Evolutionary conservation across 2,329 filamentous ascomycete species (phyloP).

Genomic region (Coleophoma cylindrospora): DNA sequence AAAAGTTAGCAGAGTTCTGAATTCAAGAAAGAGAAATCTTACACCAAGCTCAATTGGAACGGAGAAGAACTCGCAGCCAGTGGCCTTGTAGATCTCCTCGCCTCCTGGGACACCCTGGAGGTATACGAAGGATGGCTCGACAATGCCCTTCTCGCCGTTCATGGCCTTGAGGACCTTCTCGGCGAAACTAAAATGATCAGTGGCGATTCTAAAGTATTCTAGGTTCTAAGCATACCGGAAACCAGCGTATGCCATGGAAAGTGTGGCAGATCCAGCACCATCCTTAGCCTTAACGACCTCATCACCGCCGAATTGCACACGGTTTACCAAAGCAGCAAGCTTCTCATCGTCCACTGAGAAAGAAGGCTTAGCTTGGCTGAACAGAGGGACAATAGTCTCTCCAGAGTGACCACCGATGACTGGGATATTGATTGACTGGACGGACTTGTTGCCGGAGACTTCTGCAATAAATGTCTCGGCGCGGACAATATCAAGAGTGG

Average conservation of each 20-base stretch:
- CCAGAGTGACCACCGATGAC: slow-evolving; percentile 97
- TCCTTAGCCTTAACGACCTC: slow-evolving; percentile 96
- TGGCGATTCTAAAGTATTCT: background rate
- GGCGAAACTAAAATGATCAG: slow-evolving; percentile 61
- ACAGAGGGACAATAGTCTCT: slow-evolving; percentile 95
- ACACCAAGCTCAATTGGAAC: slow-evolving; percentile 93
- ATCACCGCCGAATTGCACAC: slow-evolving; percentile 97
- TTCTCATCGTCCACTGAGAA: slow-evolving; percentile 84
- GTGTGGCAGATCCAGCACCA: slow-evolving; percentile 81
- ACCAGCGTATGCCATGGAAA: slow-evolving; percentile 94
- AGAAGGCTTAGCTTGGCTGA: slow-evolving; percentile 81
- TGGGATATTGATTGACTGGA: slow-evolving; percentile 77
- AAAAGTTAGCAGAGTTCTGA: slow-evolving; percentile 23
- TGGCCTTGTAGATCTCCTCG: slow-evolving; percentile 77
- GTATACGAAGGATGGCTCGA: slow-evolving; percentile 96
- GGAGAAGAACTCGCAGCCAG: slow-evolving; percentile 90
- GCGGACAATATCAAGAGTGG: slow-evolving; percentile 95
- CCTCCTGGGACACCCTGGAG: slow-evolving; percentile 85
- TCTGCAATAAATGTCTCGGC: slow-evolving; percentile 94
- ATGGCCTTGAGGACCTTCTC: slow-evolving; percentile 93
- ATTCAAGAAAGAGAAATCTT: slow-evolving; percentile 37
- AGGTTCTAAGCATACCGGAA: slow-evolving; percentile 60
- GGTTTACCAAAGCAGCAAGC: slow-evolving; percentile 85
- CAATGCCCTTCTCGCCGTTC: slow-evolving; percentile 85
- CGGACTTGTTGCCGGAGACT: slow-evolving; percentile 76